These are phyloP conservation scores for Helicocarpus griseus DNA, from an alignment of 2,329 filamentous ascomycete genomes.

Conservation along the genomic window DNA sequence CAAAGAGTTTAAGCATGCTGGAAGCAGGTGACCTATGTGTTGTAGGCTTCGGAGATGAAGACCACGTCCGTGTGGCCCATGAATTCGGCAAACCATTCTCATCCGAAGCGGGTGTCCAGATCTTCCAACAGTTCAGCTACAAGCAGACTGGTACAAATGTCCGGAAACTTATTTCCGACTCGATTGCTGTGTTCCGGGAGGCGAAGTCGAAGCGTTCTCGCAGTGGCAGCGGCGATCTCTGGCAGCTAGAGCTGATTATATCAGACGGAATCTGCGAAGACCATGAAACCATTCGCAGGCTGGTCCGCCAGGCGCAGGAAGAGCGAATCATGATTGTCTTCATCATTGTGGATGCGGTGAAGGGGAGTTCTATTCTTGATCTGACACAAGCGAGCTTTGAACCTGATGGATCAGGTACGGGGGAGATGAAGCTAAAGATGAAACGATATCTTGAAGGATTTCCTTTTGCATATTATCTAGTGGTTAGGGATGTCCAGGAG, in stretches of 20 bases:
- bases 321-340: slow-evolving; percentile 98
- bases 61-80: slow-evolving; percentile 70
- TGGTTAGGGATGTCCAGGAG: slow-evolving; percentile 86
- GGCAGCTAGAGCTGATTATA: slow-evolving; percentile 89
- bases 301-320: slow-evolving; percentile 80
- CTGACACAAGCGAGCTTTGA: slow-evolving; percentile 80
- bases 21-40: slow-evolving; percentile 92
- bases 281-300: slow-evolving; percentile 69
- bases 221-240: slow-evolving; percentile 60
- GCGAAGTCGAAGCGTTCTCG: slow-evolving; percentile 54
- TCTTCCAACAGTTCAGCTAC: slow-evolving; percentile 79
- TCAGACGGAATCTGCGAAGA: slow-evolving; percentile 90
- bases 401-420: slow-evolving; percentile 50
- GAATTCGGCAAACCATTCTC: slow-evolving; percentile 75
- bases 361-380: slow-evolving; percentile 60
- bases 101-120: slow-evolving; percentile 68
- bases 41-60: slow-evolving; percentile 70
- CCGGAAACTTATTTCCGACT: slow-evolving; percentile 62
- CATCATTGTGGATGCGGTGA: slow-evolving; percentile 73
- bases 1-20: slow-evolving; percentile 78
- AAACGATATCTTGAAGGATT: slow-evolving; percentile 91
- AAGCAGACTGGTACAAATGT: slow-evolving; percentile 81
- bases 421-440: slow-evolving; percentile 61
- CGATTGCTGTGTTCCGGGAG: slow-evolving; percentile 69
- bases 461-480: slow-evolving; percentile 93